phyloP scores from a whole-genome alignment of 441 rosid species.

The Jatropha podagrica region DNA sequence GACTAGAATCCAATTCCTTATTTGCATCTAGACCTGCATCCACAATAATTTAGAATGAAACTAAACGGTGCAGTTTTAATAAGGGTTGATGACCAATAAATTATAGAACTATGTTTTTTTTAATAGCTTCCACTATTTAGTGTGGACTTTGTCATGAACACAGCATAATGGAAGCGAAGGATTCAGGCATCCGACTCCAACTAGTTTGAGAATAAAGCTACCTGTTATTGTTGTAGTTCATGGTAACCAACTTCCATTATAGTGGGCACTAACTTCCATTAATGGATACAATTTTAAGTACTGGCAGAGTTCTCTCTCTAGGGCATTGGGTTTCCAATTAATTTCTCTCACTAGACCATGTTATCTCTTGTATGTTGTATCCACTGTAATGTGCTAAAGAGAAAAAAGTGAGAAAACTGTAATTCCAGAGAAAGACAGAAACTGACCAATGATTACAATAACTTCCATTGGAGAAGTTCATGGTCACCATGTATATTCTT shows the following conservation, averaged over 20 bases:
- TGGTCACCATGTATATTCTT: background rate
- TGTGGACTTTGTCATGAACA: background rate
- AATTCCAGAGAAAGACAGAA: background rate
- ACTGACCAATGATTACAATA: background rate
- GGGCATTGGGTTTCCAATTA: background rate
- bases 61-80: background rate
- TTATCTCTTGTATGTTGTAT: background rate
- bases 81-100: background rate
- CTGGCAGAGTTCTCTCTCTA: background rate
- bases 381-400: background rate
- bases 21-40: slow-evolving; percentile 55
- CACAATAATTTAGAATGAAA: slow-evolving; percentile 11
- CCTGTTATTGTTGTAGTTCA: too few relatives aligned
- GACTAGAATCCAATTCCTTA: slow-evolving; percentile 65
- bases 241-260: too few relatives aligned
- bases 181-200: too few relatives aligned
- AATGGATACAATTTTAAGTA: background rate
- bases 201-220: too few relatives aligned
- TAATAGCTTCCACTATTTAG: background rate
- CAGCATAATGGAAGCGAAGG: too few relatives aligned
- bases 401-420: background rate
- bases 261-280: too few relatives aligned
- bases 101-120: background rate
- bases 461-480: background rate
- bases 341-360: background rate